These are phyloP conservation scores for Phytopythium aichiense DNA, from an alignment of 352 stramenopile genomes.

Conservation along the genomic window DNA sequence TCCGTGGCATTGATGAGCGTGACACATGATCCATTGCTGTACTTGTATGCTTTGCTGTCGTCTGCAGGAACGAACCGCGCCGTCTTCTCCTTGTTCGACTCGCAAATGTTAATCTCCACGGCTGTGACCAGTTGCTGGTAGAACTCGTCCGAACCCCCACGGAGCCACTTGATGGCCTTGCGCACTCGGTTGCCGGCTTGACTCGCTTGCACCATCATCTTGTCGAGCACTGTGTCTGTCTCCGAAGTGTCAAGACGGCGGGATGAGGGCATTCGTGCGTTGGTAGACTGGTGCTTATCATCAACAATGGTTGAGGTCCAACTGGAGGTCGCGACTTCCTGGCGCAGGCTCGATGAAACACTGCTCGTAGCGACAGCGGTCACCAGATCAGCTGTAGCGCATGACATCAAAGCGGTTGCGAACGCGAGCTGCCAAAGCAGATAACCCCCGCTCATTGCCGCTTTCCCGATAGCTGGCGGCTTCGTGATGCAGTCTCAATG, in stretches of 20 bases:
- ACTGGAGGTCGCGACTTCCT: background rate
- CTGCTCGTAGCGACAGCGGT: too few relatives aligned
- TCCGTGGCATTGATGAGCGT: constrained; percentile 20
- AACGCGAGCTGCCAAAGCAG: background rate
- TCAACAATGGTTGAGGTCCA: background rate
- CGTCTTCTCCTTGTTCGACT: constrained; percentile 23
- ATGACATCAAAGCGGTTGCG: background rate
- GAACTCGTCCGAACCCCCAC: constrained; percentile 50
- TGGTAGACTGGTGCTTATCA: background rate
- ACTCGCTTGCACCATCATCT: constrained; percentile 32
- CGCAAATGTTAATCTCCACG: constrained; percentile 45
- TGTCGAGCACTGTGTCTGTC: constrained; percentile 8
- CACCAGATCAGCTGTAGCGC: too few relatives aligned
- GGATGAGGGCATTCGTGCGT: background rate
- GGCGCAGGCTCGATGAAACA: background rate
- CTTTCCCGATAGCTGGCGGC: background rate
- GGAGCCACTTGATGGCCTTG: constrained; percentile 55
- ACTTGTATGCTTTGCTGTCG: constrained; percentile 32
- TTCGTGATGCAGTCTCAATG: background rate
- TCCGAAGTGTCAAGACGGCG: background rate
- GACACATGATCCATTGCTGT: constrained; percentile 30
- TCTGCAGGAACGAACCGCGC: constrained; percentile 30
- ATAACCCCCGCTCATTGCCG: background rate
- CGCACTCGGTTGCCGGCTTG: constrained; percentile 40
- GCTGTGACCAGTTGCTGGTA: constrained; percentile 57